Conservation (phyloP, 352 stramenopile genomes). For the Globisporangium uncinulatum region DNA sequence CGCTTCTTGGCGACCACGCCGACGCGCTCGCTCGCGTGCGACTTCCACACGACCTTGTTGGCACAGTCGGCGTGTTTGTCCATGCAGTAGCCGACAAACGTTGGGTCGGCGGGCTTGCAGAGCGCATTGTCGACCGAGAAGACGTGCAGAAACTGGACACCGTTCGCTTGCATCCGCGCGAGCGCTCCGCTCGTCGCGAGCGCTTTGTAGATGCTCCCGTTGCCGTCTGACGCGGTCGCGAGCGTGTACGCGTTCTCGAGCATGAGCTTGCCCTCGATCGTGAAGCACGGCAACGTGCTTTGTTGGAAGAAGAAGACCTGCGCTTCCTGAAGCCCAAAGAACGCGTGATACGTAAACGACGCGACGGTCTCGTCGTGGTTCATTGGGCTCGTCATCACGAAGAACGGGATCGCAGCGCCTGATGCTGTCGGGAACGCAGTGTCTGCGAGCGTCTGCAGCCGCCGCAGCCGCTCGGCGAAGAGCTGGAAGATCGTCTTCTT, state of each 20-base stretch:
- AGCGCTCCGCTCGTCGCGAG: slow-evolving; percentile 89
- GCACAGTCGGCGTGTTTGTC: slow-evolving; percentile 90
- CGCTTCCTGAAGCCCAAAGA: slow-evolving; percentile 87
- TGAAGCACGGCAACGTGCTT: slow-evolving; percentile 95
- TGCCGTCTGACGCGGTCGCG: slow-evolving; percentile 95
- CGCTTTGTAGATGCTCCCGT: slow-evolving; percentile 95
- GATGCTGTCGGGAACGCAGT: slow-evolving; percentile 11
- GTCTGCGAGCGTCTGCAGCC: slow-evolving; percentile 47
- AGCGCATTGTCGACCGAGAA: slow-evolving; percentile 98
- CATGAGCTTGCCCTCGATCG: slow-evolving; percentile 93
- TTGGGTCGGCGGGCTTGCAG: slow-evolving; percentile 93
- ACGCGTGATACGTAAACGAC: slow-evolving; percentile 89
- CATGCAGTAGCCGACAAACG: slow-evolving; percentile 97
- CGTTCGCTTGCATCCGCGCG: slow-evolving; percentile 66
- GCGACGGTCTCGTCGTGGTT: slow-evolving; percentile 92
- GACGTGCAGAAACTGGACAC: slow-evolving; percentile 94
- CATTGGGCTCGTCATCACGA: slow-evolving; percentile 97
- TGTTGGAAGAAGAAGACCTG: slow-evolving; percentile 96
- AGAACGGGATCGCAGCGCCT: slow-evolving; percentile 67
- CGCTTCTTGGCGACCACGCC: slow-evolving; percentile 84
- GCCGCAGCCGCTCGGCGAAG: slow-evolving; percentile 88
- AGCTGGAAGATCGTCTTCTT: slow-evolving; percentile 93
- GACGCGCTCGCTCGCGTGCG: slow-evolving; percentile 89
- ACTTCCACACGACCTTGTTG: slow-evolving; percentile 97
- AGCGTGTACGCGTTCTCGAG: slow-evolving; percentile 84